Conservation (phyloP, 169 alveolate species). For the Neospora caninum region DNA sequence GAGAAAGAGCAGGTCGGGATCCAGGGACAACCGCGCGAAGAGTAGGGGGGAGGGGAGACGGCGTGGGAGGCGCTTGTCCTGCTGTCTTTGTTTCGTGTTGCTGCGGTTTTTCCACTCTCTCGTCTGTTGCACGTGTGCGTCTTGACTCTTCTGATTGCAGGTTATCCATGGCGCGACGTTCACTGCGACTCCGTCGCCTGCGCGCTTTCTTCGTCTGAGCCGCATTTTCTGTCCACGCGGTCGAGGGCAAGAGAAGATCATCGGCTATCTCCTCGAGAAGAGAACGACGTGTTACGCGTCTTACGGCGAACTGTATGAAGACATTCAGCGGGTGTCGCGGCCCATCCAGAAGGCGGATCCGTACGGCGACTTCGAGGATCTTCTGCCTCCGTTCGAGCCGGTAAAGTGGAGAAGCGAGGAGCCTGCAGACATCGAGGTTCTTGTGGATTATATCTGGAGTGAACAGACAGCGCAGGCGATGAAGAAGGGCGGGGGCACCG, state of each 20-base stretch:
- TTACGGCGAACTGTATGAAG: constrained; percentile 52
- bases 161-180: constrained; percentile 59
- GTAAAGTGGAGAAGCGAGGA: constrained; percentile 48
- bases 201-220: constrained; percentile 56
- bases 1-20: too few species aligned
- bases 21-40: too few species aligned
- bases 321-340: constrained; percentile 45
- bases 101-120: too few species aligned
- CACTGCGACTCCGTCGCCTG: constrained; percentile 52
- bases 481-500: constrained; percentile 38
- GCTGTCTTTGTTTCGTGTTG: too few species aligned
- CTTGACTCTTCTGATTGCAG: neutral
- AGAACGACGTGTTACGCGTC: constrained; percentile 25
- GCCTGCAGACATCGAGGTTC: constrained; percentile 62
- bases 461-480: constrained; percentile 20
- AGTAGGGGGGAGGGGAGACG: too few species aligned
- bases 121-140: neutral
- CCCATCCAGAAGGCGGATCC: constrained; percentile 34
- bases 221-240: constrained; percentile 21
- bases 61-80: too few species aligned
- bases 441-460: constrained; percentile 47
- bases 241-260: constrained; percentile 37
- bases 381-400: constrained; percentile 65
- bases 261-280: constrained; percentile 63
- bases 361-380: constrained; percentile 40